Evolutionary conservation across 2,329 filamentous ascomycete species (phyloP).

Genomic region (Trichoderma sp.): DNA sequence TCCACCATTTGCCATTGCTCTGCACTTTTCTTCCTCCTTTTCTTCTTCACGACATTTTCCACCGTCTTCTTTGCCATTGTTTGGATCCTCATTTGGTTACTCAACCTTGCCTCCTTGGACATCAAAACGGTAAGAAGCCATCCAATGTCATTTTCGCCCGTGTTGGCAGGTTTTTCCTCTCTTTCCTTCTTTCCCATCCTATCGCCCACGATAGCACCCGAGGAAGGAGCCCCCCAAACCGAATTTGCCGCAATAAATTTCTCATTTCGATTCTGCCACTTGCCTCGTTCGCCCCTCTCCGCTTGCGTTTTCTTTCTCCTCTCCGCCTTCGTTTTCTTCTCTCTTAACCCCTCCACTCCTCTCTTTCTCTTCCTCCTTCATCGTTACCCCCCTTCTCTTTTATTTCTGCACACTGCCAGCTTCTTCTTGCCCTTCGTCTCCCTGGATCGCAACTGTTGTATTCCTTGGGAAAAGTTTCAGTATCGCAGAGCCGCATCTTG

Average conservation of each 20-base stretch:
- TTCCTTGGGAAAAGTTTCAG: background rate
- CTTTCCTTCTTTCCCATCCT: no score
- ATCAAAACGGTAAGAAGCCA: background rate
- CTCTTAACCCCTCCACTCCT: background rate
- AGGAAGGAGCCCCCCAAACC: background rate
- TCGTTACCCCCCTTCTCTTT: background rate
- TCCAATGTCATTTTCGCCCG: background rate
- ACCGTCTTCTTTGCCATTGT: background rate
- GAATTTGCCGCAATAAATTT: background rate
- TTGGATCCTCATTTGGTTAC: background rate
- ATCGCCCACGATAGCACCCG: background rate
- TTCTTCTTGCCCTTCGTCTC: slow-evolving; percentile 5
- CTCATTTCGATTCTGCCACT: background rate
- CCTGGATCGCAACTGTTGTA: background rate
- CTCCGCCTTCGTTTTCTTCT: background rate
- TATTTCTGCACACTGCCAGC: background rate
- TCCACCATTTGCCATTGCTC: background rate
- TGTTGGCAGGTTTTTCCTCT: no score
- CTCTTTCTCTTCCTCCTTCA: background rate
- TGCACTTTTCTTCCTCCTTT: background rate
- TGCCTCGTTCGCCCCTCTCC: background rate
- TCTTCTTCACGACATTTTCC: background rate
- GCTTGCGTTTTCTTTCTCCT: background rate
- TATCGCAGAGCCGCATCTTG: background rate
- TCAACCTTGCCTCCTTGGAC: background rate